phyloP scores from a whole-genome alignment of 2,329 filamentous ascomycete genomes.

The Alternaria viburni region DNA sequence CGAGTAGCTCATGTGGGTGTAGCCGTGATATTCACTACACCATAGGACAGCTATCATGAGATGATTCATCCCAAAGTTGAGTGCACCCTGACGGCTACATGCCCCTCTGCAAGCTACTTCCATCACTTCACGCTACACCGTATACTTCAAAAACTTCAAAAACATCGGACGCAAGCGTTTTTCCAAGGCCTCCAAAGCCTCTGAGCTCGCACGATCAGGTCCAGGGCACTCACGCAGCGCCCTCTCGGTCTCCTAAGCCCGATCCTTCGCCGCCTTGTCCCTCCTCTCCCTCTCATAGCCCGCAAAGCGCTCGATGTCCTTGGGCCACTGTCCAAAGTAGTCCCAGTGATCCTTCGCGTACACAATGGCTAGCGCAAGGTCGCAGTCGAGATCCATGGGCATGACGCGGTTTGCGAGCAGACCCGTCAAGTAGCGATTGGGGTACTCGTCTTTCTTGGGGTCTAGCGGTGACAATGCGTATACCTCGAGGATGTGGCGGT shows the following conservation, averaged over 20 bases:
- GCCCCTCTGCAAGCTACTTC: not conserved
- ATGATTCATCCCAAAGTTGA: not conserved
- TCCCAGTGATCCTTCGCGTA: slow-evolving; percentile 23
- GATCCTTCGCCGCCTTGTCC: not conserved
- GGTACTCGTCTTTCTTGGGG: not conserved
- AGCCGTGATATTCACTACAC: too few species aligned
- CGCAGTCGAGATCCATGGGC: slow-evolving; percentile 5
- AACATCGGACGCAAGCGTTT: not conserved
- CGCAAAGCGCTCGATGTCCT: not conserved
- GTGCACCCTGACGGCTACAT: not conserved
- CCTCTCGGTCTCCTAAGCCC: not conserved
- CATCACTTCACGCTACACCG: not conserved
- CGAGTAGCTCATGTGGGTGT: too few species aligned
- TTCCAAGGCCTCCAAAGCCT: not conserved
- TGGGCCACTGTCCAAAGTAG: slow-evolving; percentile 2
- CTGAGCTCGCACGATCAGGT: not conserved
- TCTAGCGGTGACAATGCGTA: not conserved
- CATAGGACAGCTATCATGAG: too few species aligned
- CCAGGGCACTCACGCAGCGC: not conserved
- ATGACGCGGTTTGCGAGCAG: slow-evolving; percentile 18
- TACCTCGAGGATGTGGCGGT: slow-evolving; percentile 13
- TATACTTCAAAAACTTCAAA: not conserved
- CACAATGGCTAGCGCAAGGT: slow-evolving; percentile 13
- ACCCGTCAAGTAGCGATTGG: slow-evolving; percentile 1
- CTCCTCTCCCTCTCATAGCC: not conserved